Evolutionary conservation across 2,329 filamentous ascomycete genomes (phyloP).

Genomic region (Cladophialophora yegresii): DNA sequence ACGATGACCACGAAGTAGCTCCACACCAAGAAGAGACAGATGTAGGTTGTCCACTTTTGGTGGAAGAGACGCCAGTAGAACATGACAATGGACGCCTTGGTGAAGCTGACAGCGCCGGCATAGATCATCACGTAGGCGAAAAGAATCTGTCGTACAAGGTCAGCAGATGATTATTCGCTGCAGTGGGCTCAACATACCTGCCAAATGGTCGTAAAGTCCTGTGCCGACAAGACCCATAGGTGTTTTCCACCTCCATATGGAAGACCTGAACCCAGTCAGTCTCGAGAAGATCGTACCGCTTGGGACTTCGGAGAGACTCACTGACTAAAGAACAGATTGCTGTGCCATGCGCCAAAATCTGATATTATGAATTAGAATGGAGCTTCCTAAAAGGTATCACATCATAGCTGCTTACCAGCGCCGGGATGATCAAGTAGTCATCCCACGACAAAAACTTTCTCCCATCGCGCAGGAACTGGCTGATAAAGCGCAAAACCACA

Average conservation of each 20-base stretch:
- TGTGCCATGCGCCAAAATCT: slow-evolving; percentile 14
- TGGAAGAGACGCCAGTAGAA: slow-evolving; percentile 16
- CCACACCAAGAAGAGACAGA: slow-evolving; percentile 15
- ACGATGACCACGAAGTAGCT: slow-evolving; percentile 15
- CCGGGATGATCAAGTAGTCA: slow-evolving; percentile 16
- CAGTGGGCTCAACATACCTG: slow-evolving; percentile 1
- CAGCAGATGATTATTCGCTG: too few species aligned
- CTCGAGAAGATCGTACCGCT: slow-evolving; percentile 2
- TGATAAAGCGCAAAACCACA: slow-evolving; percentile 7
- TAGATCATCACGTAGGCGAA: slow-evolving; percentile 18
- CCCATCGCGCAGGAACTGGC: slow-evolving; percentile 10
- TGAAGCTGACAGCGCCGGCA: slow-evolving; percentile 16
- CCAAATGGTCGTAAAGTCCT: slow-evolving; percentile 17
- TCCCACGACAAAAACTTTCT: slow-evolving; percentile 11
- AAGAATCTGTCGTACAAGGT: slow-evolving; percentile 2
- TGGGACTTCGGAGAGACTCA: slow-evolving; percentile 5
- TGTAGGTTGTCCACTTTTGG: slow-evolving; percentile 13
- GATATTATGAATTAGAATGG: background rate
- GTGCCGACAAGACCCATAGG: slow-evolving; percentile 10
- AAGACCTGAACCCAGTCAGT: slow-evolving; percentile 13
- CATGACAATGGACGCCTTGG: slow-evolving; percentile 16
- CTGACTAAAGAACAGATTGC: slow-evolving; percentile 14
- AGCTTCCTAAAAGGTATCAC: background rate
- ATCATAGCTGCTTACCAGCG: slow-evolving; percentile 10
- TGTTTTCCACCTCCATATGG: slow-evolving; percentile 13